Evolutionary conservation across 768 basidiomycete species (phyloP).

Genomic region (Boletellus ananiceps): DNA sequence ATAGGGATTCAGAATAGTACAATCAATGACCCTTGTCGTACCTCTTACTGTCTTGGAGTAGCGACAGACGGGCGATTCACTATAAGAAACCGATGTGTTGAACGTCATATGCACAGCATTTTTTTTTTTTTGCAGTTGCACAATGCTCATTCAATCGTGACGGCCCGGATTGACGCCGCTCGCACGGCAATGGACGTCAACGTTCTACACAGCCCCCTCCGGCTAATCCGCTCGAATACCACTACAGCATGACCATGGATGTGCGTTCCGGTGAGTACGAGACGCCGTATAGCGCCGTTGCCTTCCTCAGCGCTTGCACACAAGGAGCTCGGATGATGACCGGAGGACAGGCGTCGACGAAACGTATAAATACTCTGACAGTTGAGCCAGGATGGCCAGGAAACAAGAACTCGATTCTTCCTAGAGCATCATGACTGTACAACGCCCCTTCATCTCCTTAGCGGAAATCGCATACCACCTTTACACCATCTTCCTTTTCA

Average conservation of each 20-base stretch:
- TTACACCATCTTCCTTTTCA: constrained; percentile 38
- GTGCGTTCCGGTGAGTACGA: background rate
- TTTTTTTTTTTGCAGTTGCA: no score
- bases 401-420: background rate
- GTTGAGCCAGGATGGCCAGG: background rate
- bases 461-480: constrained; percentile 20
- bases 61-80: no score
- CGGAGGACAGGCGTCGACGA: background rate
- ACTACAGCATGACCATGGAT: background rate
- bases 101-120: no score
- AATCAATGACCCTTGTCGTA: no score
- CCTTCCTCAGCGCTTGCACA: background rate
- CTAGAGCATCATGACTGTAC: constrained; percentile 17
- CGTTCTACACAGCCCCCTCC: background rate
- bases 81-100: no score
- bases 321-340: background rate
- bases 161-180: no score
- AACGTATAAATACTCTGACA: background rate
- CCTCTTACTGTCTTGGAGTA: no score
- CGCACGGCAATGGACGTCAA: background rate
- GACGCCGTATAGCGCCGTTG: no score
- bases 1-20: no score
- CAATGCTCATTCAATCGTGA: no score
- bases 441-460: constrained; percentile 1
- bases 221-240: background rate